phyloP scores from a whole-genome alignment of 1,284 basidiomycete genomes.

The Trametes polyzona region DNA sequence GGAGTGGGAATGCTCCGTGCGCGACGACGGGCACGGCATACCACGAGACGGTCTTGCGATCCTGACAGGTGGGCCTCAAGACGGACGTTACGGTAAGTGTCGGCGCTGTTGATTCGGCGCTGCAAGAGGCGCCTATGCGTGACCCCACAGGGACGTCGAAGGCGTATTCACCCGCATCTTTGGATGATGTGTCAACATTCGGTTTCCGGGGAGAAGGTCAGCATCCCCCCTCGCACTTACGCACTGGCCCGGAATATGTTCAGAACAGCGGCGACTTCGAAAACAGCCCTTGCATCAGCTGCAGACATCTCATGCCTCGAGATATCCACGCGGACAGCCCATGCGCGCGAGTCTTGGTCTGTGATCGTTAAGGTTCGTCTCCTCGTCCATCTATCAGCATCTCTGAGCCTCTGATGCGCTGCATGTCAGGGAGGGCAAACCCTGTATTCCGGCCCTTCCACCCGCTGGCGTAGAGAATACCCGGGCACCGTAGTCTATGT shows the following conservation, averaged over 20 bases:
- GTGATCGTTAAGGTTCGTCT: conserved; percentile 73
- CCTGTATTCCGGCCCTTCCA: conserved; percentile 73
- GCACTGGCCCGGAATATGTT: too few species aligned
- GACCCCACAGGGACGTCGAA: conserved; percentile 86
- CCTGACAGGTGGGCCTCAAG: conserved; percentile 55
- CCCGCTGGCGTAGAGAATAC: conserved; percentile 70
- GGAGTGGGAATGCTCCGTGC: conserved; percentile 80
- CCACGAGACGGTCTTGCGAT: conserved; percentile 55
- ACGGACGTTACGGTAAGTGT: conserved; percentile 68
- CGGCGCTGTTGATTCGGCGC: neutral
- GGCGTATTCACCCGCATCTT: conserved; percentile 52
- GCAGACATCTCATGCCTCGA: conserved; percentile 77
- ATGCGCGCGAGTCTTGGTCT: conserved; percentile 65
- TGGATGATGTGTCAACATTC: conserved; percentile 66
- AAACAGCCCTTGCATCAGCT: conserved; percentile 83
- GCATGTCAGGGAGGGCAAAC: conserved; percentile 57
- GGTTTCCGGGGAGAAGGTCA: conserved; percentile 94
- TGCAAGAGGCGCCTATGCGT: neutral
- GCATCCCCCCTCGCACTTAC: neutral
- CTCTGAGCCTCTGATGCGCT: conserved; percentile 10
- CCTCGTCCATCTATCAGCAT: neutral
- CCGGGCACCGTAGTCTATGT: conserved; percentile 81
- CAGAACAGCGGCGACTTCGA: neutral
- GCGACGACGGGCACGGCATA: conserved; percentile 84
- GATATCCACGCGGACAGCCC: conserved; percentile 71